Conservation (phyloP, 441 rosid species). For the Erodium moschatum region DNA sequence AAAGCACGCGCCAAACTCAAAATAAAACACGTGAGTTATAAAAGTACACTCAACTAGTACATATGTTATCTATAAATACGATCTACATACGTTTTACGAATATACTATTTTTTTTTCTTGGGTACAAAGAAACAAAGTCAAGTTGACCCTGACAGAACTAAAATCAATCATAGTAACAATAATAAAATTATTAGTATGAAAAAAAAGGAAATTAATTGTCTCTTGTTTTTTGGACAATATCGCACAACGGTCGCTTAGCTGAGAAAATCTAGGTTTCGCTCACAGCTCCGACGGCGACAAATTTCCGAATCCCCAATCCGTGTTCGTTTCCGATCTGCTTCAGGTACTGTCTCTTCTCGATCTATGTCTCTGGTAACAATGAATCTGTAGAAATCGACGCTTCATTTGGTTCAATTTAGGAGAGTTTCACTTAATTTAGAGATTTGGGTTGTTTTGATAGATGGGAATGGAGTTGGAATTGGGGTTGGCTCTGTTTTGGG, state of each 20-base stretch:
- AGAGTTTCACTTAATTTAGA: neutral
- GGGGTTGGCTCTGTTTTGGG: neutral
- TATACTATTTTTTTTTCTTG: conserved; percentile 4
- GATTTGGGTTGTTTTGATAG: neutral
- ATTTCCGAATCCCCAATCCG: neutral
- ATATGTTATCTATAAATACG: no score
- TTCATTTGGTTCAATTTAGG: neutral
- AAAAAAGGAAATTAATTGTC: no score
- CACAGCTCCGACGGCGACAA: neutral
- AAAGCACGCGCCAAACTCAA: neutral
- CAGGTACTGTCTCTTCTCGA: neutral
- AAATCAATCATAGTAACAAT: neutral
- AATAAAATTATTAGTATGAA: neutral
- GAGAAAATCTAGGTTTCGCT: conserved; percentile 7
- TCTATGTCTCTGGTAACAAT: neutral
- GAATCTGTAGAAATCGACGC: neutral
- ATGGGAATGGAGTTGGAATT: neutral
- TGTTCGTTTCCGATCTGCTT: neutral
- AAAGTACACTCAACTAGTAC: neutral
- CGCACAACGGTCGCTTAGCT: conserved; percentile 9
- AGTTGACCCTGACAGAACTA: neutral
- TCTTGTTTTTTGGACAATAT: conserved; percentile 1
- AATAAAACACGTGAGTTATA: neutral
- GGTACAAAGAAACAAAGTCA: conserved; percentile 2
- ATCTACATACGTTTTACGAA: neutral